phyloP scores from a whole-genome alignment of 2,329 filamentous ascomycete species.

The Colletotrichum magnum region DNA sequence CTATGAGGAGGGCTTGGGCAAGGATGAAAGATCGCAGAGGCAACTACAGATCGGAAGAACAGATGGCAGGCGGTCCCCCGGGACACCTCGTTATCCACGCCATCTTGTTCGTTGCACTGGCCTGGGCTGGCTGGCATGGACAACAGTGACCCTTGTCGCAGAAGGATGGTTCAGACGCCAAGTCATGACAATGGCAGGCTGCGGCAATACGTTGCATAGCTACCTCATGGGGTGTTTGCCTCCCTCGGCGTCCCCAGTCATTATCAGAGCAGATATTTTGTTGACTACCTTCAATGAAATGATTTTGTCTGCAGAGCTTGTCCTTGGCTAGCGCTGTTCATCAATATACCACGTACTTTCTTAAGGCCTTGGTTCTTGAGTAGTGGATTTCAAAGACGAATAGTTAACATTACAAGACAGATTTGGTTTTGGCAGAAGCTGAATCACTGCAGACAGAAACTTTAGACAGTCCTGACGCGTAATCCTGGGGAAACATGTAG shows the following conservation, averaged over 20 bases:
- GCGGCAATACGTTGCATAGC: too few relatives aligned
- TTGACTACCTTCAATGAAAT: too few relatives aligned
- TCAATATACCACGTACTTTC: too few relatives aligned
- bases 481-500: not conserved
- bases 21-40: constrained; percentile 14
- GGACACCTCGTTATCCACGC: constrained; percentile 12
- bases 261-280: too few relatives aligned
- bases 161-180: not conserved
- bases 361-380: too few relatives aligned
- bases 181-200: not conserved
- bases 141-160: not conserved
- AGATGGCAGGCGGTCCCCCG: constrained; percentile 12
- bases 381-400: too few relatives aligned
- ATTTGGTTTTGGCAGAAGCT: not conserved
- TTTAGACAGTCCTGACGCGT: not conserved
- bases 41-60: constrained; percentile 3
- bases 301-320: too few relatives aligned
- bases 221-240: too few relatives aligned
- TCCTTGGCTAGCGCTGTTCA: too few relatives aligned
- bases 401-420: too few relatives aligned
- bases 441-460: not conserved
- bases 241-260: too few relatives aligned
- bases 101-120: not conserved
- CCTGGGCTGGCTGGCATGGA: constrained; percentile 2
- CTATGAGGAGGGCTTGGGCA: constrained; percentile 18